Conservation (phyloP, 2,329 filamentous ascomycete genomes). For the Cordyceps fumosorosea region DNA sequence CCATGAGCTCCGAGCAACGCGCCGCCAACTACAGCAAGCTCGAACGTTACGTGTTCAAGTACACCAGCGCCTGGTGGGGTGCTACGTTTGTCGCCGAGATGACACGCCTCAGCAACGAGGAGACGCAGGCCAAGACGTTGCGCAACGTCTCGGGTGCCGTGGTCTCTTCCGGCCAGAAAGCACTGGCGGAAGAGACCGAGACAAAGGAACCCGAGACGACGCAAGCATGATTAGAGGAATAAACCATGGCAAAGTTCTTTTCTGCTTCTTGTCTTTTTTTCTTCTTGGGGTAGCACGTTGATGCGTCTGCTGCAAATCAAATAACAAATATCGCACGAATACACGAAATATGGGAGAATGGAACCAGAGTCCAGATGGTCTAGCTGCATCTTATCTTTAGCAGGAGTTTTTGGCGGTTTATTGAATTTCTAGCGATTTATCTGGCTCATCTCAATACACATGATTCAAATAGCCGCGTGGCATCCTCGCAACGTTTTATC, state of each 20-base stretch:
- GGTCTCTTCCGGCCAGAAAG: constrained; percentile 18
- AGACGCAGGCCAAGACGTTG: constrained; percentile 32
- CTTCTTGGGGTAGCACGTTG: neutral
- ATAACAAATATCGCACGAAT: neutral
- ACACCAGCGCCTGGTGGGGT: constrained; percentile 96
- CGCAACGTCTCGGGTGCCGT: constrained; percentile 35
- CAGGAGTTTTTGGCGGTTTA: constrained; percentile 8
- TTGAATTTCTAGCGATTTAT: constrained; percentile 9
- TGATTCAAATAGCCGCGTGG: neutral
- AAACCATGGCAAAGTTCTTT: neutral
- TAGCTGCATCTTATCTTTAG: neutral
- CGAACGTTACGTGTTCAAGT: constrained; percentile 93
- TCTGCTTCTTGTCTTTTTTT: neutral
- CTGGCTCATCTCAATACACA: neutral
- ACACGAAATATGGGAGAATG: neutral
- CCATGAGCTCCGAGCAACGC: constrained; percentile 86
- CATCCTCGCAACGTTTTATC: too few species aligned
- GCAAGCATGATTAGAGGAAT: neutral
- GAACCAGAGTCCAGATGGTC: neutral
- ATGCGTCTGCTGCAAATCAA: neutral
- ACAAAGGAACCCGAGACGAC: neutral
- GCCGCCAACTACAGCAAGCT: constrained; percentile 84
- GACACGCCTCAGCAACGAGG: constrained; percentile 41
- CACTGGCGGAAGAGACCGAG: constrained; percentile 1
- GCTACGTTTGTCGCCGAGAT: constrained; percentile 86